Evolutionary conservation across 163 green algal species (phyloP).

Genomic region (Picocystis sp.): DNA sequence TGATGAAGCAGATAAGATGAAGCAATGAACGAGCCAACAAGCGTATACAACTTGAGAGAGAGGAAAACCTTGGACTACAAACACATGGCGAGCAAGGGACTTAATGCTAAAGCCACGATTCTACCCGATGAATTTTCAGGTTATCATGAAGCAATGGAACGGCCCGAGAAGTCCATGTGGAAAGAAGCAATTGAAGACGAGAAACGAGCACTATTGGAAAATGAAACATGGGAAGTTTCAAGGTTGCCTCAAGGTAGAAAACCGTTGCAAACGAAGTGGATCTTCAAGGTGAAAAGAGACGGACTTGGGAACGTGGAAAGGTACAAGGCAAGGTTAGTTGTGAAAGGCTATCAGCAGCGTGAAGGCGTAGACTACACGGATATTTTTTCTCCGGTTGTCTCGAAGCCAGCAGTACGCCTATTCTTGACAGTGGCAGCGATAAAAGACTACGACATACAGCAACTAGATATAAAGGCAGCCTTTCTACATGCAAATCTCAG

Average conservation of each 20-base stretch:
- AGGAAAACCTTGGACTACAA: no score
- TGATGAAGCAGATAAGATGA: no score
- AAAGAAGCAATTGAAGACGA: conserved; percentile 11
- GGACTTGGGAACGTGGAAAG: conserved; percentile 25
- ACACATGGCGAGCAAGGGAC: no score
- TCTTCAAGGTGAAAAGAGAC: conserved; percentile 33
- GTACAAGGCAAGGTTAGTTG: conserved; percentile 29
- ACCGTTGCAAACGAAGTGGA: conserved; percentile 27
- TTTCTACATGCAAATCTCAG: no score
- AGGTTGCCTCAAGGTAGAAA: conserved; percentile 11
- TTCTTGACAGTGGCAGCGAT: no score
- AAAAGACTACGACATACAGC: no score
- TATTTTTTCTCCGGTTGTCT: neutral
- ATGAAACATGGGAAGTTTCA: conserved; percentile 14
- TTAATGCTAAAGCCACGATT: no score
- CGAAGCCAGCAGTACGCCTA: no score
- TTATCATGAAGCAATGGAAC: conserved; percentile 3
- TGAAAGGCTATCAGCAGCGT: conserved; percentile 8
- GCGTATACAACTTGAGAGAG: conserved; percentile 4
- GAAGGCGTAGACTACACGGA: conserved; percentile 3
- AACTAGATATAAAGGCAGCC: no score
- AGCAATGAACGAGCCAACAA: neutral
- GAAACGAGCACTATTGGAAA: conserved; percentile 6
- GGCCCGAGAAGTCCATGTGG: conserved; percentile 6
- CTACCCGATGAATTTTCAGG: neutral